A percentile compares a stretch with the other conserved stretches of the same genome.
Conservation (phyloP, 805 yeast species). For the Wickerhamomyces sydowiorum region DNA sequence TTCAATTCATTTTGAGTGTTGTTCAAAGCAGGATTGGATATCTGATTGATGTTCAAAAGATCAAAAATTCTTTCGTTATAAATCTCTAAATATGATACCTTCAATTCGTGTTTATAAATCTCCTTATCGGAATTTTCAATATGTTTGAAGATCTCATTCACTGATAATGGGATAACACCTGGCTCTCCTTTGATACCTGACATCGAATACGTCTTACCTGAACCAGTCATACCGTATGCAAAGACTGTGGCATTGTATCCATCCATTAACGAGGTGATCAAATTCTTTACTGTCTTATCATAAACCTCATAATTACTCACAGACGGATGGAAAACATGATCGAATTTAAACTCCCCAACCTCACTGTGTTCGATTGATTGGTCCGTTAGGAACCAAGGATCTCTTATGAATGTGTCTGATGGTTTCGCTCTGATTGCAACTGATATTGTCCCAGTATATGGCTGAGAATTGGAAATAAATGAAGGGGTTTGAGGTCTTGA, state of each 20-base stretch:
- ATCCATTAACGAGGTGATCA: constrained; percentile 49
- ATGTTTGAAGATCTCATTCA: constrained; percentile 54
- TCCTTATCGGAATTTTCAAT: constrained; percentile 17
- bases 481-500: constrained; percentile 22
- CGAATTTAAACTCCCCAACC: constrained; percentile 67
- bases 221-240: constrained; percentile 96
- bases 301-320: constrained; percentile 58
- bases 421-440: constrained; percentile 82
- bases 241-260: constrained; percentile 88
- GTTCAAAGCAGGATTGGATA: constrained; percentile 6
- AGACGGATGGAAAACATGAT: constrained; percentile 65
- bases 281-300: constrained; percentile 43
- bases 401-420: constrained; percentile 23
- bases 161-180: constrained; percentile 81
- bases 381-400: constrained; percentile 26
- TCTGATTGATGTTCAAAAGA: constrained; percentile 39
- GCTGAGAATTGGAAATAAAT: constrained; percentile 11
- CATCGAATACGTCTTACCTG: constrained; percentile 96
- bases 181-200: constrained; percentile 48
- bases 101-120: constrained; percentile 36
- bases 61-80: constrained; percentile 91
- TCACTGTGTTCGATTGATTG: constrained; percentile 44
- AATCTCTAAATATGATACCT: constrained; percentile 78
- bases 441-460: constrained; percentile 64
- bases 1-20: constrained; percentile 43